Evolutionary conservation across 306 rosid genomes (phyloP), one percentile per base, ranked within the genome.

Genomic region (Begonia loranthoides): DNA sequence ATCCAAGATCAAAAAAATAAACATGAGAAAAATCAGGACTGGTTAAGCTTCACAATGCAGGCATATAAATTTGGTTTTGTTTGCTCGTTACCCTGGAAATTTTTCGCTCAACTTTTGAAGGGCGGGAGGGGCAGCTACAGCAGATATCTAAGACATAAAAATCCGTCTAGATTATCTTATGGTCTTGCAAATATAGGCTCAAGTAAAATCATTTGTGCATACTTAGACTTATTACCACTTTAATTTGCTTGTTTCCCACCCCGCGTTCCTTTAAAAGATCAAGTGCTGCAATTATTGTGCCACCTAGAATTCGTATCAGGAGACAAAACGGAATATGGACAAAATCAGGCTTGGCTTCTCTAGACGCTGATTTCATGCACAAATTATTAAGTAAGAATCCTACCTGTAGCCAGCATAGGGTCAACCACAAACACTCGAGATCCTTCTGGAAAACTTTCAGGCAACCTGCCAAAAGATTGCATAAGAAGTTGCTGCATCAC

Each of bases 321-420:
- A n/a, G 13, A 38, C 15, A 10, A 43, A 14, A 46, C 41, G 21
- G 13, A 41, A 50, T 10, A 41, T 15, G 13, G n/a, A 15, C 14
- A 41, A 57, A 33, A 46, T 2, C 46, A 43, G 46, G 34, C 34
- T 3, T 3, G 34, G 34, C 7, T 28, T 28, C 34, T 28, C 34
- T 28, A 28, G 34, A 28, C 2, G 34, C 34, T 28, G 34, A 28
- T 28, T 28, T 2, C 28, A 22, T 22, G 2, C 28, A 22, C 28
- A 22, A 22, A n/a, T n/a, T n/a, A n/a, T n/a, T n/a, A 2, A 22
- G 7, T 28, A 28, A 28, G 34, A 28, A 28, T 28, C 34, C 34
- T 60, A 80, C 95, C 95, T 46, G 99, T 90, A 57, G 99, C 99
- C 45, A 90, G 77, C 95, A 90, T 86, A 13, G 99, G 95, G 72